Percentiles rank a stretch among this genome's conserved stretches.
phyloP scores from a whole-genome alignment of 2,329 filamentous ascomycete genomes.

The Colletotrichum salicis region DNA sequence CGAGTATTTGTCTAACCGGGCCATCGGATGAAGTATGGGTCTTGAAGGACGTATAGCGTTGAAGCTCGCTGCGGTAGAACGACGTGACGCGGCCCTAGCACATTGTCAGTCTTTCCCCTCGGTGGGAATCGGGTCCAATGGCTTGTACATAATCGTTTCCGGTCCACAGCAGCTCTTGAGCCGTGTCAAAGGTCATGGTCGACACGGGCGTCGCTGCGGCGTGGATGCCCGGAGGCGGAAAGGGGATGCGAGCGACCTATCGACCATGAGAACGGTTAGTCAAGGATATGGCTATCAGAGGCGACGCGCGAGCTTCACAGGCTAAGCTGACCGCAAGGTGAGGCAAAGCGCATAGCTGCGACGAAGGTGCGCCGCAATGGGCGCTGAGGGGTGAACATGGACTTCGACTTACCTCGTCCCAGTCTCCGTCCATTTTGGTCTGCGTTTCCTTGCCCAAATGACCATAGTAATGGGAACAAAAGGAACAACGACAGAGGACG shows the following conservation, averaged over 20 bases:
- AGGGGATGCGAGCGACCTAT: constrained; percentile 82
- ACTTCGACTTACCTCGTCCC: constrained; percentile 68
- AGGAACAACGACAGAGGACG: background rate
- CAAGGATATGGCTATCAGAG: constrained; percentile 2
- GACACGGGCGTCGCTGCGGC: constrained; percentile 77
- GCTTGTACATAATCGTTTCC: constrained; percentile 85
- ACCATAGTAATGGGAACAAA: constrained; percentile 43
- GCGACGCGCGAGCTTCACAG: constrained; percentile 25
- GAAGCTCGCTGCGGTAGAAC: constrained; percentile 86
- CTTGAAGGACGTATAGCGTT: constrained; percentile 90
- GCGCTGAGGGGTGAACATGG: constrained; percentile 17
- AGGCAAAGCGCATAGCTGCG: background rate
- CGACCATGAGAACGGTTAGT: constrained; percentile 22
- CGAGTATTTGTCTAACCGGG: constrained; percentile 85
- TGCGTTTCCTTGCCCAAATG: constrained; percentile 49
- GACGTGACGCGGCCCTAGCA: constrained; percentile 85
- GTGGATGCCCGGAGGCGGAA: constrained; percentile 80
- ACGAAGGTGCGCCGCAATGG: background rate
- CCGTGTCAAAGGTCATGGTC: constrained; percentile 87
- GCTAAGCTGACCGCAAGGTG: constrained; percentile 36
- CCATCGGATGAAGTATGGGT: constrained; percentile 80
- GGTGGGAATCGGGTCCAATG: background rate
- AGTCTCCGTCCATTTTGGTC: constrained; percentile 72
- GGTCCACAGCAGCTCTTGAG: constrained; percentile 90
- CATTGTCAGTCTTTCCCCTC: constrained; percentile 39